Base-by-base conservation (phyloP, 768 basidiomycete genomes). In the Lactarius trivialis region DNA sequence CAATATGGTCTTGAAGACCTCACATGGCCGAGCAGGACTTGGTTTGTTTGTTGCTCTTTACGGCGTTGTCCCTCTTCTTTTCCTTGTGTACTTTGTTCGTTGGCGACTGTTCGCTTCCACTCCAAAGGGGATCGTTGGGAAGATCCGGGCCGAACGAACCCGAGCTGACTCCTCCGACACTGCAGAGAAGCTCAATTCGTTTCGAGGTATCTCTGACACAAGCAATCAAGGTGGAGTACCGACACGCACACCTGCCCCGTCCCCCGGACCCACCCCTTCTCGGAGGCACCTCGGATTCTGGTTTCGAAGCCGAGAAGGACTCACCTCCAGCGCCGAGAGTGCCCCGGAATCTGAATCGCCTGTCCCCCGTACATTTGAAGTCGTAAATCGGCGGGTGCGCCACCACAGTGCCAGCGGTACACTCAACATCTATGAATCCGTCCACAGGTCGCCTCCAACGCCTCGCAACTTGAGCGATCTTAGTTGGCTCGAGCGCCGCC, bases 401-500 rank as follows among this genome's bases (percentile, higher is more conserved):
- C 82, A 82, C 76, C 80, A 73, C 17, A 81, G 80, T 52, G 74
- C 69, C 24, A 76, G 78, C 41, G 78, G 78, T 32, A 71, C 79
- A 24, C 71, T 73, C 32, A 76, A 73, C 50, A 76, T 70, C 56
- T 68, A 71, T 21, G 71, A 75, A 11, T 48, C 58, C 45, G 79
- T 70, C 78, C 85, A 68, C 65, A 77, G 71, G 69, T 74, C 71
- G 68, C 81, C 69, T 69, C 76, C 64, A 41, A 71, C 78, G 17
- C 77, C 81, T 33, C 77, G 82, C 60, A 84, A 80, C 64, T 74
- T 90, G 41, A 82, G 84, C 33, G 88, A 92, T 69, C 76, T 89
- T 55, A 89, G 89, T 70, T 92, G 91, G 91, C 75, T 91, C 36
- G 81, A 86, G 60, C 82, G 86, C 55, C 79, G 91, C 56, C 81